These are phyloP conservation scores for Anastatica hierochuntica DNA, from an alignment of 345 rosid species.

Conservation along the genomic window DNA sequence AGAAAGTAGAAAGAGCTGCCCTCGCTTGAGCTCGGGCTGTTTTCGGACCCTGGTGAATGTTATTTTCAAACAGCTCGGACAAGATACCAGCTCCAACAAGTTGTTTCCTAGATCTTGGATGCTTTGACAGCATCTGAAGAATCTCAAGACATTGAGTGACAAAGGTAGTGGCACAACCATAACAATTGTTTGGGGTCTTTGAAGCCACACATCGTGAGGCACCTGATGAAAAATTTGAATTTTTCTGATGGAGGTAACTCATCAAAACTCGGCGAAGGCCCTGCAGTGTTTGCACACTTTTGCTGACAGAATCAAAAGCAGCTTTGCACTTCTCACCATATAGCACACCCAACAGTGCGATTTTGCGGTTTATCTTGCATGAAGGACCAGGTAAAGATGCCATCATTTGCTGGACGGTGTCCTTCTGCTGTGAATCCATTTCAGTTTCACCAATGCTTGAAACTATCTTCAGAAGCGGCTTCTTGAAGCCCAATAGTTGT, in stretches of 20 bases:
- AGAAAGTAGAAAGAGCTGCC: constrained; percentile 84
- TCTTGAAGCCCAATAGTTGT: constrained; percentile 97
- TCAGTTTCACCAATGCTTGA: constrained; percentile 98
- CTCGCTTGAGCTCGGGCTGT: constrained; percentile 87
- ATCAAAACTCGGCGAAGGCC: constrained; percentile 94
- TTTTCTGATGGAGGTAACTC: constrained; percentile 93
- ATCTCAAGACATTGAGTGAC: constrained; percentile 92
- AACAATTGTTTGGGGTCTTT: constrained; percentile 85
- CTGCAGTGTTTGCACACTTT: constrained; percentile 97
- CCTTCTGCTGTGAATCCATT: constrained; percentile 98
- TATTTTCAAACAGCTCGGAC: constrained; percentile 86
- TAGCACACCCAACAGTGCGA: constrained; percentile 95
- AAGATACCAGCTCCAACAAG: constrained; percentile 86
- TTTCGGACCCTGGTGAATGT: constrained; percentile 98
- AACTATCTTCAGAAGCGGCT: constrained; percentile 94
- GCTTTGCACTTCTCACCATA: constrained; percentile 99
- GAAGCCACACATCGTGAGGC: constrained; percentile 79
- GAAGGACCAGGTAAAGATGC: constrained; percentile 96
- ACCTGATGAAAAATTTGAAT: constrained; percentile 44
- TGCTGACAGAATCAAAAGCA: constrained; percentile 99
- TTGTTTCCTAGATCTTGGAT: constrained; percentile 70
- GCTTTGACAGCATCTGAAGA: constrained; percentile 75
- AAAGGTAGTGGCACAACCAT: constrained; percentile 93
- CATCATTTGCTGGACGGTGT: constrained; percentile 99
- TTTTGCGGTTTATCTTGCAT: constrained; percentile 93